Conservation (phyloP, 2,329 filamentous ascomycete species). For the Cladophialophora exuberans region DNA sequence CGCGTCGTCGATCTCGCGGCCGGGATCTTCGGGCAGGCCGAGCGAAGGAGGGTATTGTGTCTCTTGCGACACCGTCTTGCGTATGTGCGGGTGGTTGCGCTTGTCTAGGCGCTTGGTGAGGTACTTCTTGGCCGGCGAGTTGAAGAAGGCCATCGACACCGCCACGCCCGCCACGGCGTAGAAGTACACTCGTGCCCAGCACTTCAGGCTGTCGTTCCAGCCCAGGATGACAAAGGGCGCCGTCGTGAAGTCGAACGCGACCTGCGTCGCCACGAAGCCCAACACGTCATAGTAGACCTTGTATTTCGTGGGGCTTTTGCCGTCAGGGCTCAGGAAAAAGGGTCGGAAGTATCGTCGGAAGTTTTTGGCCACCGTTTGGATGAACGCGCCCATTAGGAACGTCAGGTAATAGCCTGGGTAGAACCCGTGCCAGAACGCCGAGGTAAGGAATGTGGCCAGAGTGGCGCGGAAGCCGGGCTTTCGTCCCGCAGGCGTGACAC, state of each 20-base stretch:
- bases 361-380: constrained; percentile 93
- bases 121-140: constrained; percentile 70
- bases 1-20: constrained; percentile 75
- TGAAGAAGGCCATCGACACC: constrained; percentile 72
- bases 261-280: constrained; percentile 75
- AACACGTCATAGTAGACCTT: constrained; percentile 88
- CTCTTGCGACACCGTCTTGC: constrained; percentile 60
- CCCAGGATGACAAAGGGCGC: constrained; percentile 83
- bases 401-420: constrained; percentile 94
- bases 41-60: constrained; percentile 67
- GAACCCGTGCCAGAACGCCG: constrained; percentile 97
- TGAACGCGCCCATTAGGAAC: constrained; percentile 85
- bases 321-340: constrained; percentile 84
- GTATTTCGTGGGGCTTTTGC: constrained; percentile 65
- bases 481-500: constrained; percentile 91
- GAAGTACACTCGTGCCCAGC: constrained; percentile 88
- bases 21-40: constrained; percentile 77
- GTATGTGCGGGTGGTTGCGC: constrained; percentile 47
- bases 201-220: constrained; percentile 69
- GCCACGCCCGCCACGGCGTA: constrained; percentile 74
- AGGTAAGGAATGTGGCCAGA: constrained; percentile 90
- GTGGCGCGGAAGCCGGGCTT: constrained; percentile 96
- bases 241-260: constrained; percentile 80
- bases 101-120: constrained; percentile 64
- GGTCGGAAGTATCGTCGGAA: constrained; percentile 87